Base-by-base conservation (phyloP, 495 filamentous ascomycete genomes). In the Neurospora tetraspora region DNA sequence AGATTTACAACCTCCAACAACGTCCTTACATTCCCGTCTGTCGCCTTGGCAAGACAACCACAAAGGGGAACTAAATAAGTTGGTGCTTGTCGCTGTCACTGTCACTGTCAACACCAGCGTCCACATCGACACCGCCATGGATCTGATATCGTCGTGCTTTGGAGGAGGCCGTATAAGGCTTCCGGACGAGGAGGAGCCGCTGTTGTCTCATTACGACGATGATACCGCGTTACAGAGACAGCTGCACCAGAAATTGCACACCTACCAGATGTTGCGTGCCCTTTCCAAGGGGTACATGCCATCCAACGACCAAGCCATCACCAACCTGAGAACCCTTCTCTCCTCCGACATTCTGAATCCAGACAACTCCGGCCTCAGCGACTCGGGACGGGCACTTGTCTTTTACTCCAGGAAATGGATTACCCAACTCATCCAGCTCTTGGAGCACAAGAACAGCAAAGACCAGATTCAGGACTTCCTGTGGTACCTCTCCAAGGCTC, bases 381-480 rank as follows among this genome's bases (percentile, higher is more conserved):
- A 92, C 69, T 91, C 91, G 36, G 93, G 94, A 69, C 88, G 91
- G 18, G 86, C 89, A 70, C 84, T 97, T 34, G 83, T 91, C 42
- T 91, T 92, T 73, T 91, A 92, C 77, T 84, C 85, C 47, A 91
- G 91, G 77, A 86, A 91, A 74, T 93, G 88, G 86, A 83, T 97
- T 3, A 85, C 87, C 69, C 82, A 91, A 69, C 88, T 96, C 75
- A 94, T 96, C 74, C 89, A 92, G 39, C 81, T 96, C 16, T 78
- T 97, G 34, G 84, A 87, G 71, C 85, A 93, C 73, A 98, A 97
- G 86, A 97, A 97, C 79, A 81, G 83, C 72, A 76, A 88, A n/a
- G 94, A 97, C 81, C 89, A 96, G 77, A 86, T 97, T 47, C 95
- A 98, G 80, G 92, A 97, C 73, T 92, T 97, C 73, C 83, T 97